phyloP scores from a whole-genome alignment of 176 grass and related monocot species.

The Raddia guianensis region DNA sequence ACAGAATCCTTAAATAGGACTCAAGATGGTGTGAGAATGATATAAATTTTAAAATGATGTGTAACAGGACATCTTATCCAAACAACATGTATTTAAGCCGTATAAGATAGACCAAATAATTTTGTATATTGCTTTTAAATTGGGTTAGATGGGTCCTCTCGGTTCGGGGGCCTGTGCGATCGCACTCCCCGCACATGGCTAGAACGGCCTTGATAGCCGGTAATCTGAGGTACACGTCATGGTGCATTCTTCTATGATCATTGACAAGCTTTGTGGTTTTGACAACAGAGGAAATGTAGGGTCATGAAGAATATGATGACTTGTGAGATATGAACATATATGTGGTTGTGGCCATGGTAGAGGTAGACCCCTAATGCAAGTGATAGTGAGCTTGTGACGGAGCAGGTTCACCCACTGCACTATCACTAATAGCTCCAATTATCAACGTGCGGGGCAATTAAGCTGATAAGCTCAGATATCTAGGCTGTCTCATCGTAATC shows the following conservation, averaged over 20 bases:
- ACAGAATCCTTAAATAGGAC: no score
- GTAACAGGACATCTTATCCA: no score
- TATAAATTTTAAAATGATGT: no score
- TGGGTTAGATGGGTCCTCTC: no score
- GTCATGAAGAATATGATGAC: background rate
- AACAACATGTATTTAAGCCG: no score
- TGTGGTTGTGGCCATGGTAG: background rate
- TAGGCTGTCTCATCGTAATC: background rate
- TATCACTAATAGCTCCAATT: background rate
- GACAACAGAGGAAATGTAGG: background rate
- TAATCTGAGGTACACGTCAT: conserved; percentile 3
- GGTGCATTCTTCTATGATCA: background rate
- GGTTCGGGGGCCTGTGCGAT: no score
- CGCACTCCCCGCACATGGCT: no score
- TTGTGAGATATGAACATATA: background rate
- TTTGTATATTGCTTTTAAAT: no score
- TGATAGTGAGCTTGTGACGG: background rate
- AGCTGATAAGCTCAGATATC: background rate
- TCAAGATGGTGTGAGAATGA: no score
- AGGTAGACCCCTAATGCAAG: background rate
- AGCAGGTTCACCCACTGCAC: background rate
- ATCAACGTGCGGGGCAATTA: background rate
- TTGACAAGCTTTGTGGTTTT: background rate
- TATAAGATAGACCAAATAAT: no score
- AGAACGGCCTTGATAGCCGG: no score